Conservation (phyloP, 192 early-diverging fungal genomes). For the Coemansia sp. region DNA sequence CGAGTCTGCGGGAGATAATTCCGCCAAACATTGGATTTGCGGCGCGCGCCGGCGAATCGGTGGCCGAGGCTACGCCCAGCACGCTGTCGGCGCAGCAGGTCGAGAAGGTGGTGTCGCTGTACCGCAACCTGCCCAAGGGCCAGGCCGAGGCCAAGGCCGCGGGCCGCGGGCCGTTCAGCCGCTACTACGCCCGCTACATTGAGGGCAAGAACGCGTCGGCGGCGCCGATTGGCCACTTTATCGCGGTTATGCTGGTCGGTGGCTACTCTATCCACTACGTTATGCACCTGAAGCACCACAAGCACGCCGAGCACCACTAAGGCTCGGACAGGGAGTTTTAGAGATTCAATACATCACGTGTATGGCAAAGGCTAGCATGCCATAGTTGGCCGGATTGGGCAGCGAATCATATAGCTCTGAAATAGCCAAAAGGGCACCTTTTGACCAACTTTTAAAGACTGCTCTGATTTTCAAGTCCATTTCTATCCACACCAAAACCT, state of each 20-base stretch:
- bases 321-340: too few relatives aligned
- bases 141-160: slow-evolving; percentile 51
- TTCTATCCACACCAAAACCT: too few relatives aligned
- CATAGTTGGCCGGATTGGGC: not conserved
- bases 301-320: slow-evolving; percentile 78
- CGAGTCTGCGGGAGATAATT: slow-evolving; percentile 56
- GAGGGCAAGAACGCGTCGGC: slow-evolving; percentile 65
- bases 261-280: slow-evolving; percentile 73
- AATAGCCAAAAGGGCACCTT: too few relatives aligned
- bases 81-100: slow-evolving; percentile 57
- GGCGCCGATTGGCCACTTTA: slow-evolving; percentile 62
- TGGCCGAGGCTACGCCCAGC: slow-evolving; percentile 44
- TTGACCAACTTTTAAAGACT: too few relatives aligned
- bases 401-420: too few relatives aligned
- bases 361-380: not conserved
- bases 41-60: slow-evolving; percentile 49
- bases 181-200: slow-evolving; percentile 71
- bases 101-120: slow-evolving; percentile 63
- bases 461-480: too few relatives aligned
- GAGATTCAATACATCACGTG: not conserved
- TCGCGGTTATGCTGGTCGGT: slow-evolving; percentile 56
- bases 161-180: slow-evolving; percentile 51
- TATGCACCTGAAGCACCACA: slow-evolving; percentile 80
- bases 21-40: slow-evolving; percentile 70
- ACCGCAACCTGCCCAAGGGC: slow-evolving; percentile 75